Conservation (phyloP, 495 filamentous ascomycete genomes). For the Hypoxylon lienhwacheense region DNA sequence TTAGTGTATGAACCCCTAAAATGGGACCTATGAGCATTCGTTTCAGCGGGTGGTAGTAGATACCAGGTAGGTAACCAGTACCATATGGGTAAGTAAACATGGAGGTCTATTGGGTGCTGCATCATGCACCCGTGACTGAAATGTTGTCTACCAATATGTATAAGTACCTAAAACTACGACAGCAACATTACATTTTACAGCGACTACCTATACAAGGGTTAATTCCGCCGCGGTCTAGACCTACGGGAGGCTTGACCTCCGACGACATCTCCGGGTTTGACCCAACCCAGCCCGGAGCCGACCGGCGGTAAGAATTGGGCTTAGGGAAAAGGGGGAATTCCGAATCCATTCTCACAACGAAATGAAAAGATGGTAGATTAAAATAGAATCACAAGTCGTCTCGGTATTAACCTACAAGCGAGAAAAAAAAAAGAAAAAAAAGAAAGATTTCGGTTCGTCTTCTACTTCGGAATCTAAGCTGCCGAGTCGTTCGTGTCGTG, state of each 20-base stretch:
- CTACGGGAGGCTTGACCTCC: constrained; percentile 34
- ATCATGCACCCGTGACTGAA: constrained; percentile 13
- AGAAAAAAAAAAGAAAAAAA: too few species aligned
- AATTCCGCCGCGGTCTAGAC: constrained; percentile 27
- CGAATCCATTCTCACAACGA: neutral
- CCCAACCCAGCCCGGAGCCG: constrained; percentile 21
- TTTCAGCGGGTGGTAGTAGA: constrained; percentile 11
- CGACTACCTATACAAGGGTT: constrained; percentile 2
- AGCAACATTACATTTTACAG: too few species aligned
- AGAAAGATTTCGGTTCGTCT: constrained; percentile 10
- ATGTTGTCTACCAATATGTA: constrained; percentile 22
- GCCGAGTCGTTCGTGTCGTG: constrained; percentile 5
- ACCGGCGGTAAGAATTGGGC: constrained; percentile 2
- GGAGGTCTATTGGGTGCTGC: constrained; percentile 25
- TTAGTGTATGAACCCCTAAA: constrained; percentile 14
- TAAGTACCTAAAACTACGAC: constrained; percentile 25
- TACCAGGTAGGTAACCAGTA: neutral
- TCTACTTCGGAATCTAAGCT: constrained; percentile 18
- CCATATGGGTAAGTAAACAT: constrained; percentile 16
- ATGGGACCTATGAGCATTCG: constrained; percentile 9
- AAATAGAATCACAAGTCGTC: constrained; percentile 1
- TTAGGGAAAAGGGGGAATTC: neutral
- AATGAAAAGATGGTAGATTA: neutral
- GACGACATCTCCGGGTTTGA: constrained; percentile 13
- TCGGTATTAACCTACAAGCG: constrained; percentile 4